These are phyloP conservation scores for Begonia peltatifolia DNA, from an alignment of 306 rosid species.

Conservation along the genomic window DNA sequence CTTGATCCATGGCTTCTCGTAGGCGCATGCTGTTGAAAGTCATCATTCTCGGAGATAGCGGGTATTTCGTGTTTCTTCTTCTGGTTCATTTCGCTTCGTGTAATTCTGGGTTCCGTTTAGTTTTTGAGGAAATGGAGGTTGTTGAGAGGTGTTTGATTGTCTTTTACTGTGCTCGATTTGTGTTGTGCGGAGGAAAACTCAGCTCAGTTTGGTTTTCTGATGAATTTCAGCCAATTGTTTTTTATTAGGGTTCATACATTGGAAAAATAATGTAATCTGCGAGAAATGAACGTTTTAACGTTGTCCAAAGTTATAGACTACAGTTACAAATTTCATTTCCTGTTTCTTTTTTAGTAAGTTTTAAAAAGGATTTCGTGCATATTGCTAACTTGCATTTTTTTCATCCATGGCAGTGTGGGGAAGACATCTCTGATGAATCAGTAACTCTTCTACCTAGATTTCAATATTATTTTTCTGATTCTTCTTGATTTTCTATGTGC, in stretches of 20 bases:
- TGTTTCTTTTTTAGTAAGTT: neutral
- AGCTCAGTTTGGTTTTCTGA: neutral
- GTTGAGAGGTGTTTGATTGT: neutral
- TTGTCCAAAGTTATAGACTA: neutral
- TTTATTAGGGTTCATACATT: neutral
- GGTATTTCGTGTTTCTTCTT: conserved; percentile 26
- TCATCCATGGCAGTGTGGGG: conserved; percentile 69
- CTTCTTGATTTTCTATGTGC: neutral
- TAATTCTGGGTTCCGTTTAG: conserved; percentile 6
- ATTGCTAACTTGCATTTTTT: neutral
- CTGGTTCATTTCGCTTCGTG: neutral
- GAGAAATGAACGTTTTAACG: neutral
- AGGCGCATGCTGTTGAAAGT: conserved; percentile 97
- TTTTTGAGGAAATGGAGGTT: conserved; percentile 11
- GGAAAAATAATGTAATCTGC: neutral
- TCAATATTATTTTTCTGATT: conserved; percentile 8
- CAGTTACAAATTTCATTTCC: neutral
- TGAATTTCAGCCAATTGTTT: no score
- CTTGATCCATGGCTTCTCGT: conserved; percentile 76
- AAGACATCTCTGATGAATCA: conserved; percentile 98
- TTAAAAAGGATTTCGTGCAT: conserved; percentile 3
- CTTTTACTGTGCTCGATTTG: neutral
- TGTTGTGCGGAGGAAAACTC: neutral
- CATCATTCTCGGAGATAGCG: conserved; percentile 98
- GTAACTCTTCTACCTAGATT: conserved; percentile 29